Evolutionary conservation across 441 rosid species (phyloP).

Genomic region (Pelargonium citronellum): DNA sequence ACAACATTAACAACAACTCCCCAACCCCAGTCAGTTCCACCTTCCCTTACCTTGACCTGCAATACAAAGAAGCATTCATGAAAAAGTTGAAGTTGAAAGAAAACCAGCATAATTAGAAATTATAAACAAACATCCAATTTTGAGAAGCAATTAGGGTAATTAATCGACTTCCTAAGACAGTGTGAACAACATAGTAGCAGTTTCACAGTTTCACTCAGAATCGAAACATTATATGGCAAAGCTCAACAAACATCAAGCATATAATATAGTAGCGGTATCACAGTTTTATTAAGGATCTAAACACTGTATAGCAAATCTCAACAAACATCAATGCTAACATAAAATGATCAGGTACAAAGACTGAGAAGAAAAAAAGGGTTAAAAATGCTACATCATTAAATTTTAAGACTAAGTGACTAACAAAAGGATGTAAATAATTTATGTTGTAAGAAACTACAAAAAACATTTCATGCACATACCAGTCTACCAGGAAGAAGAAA

Average conservation of each 20-base stretch:
- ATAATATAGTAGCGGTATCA: neutral
- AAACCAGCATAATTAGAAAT: neutral
- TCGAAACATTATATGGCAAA: neutral
- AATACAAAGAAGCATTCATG: conserved; percentile 22
- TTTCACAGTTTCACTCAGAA: neutral
- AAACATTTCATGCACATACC: neutral
- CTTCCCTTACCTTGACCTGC: conserved; percentile 92
- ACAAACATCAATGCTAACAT: neutral
- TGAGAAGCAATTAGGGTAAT: neutral
- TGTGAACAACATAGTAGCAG: neutral
- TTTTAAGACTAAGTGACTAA: neutral
- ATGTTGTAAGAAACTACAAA: neutral
- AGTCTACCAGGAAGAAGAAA: conserved; percentile 11
- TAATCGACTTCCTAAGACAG: neutral
- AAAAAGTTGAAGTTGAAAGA: neutral
- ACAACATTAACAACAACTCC: conserved; percentile 95
- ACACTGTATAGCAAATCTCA: neutral
- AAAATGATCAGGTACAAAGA: no score
- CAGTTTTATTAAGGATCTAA: neutral
- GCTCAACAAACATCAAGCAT: neutral
- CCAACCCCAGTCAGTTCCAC: conserved; percentile 99
- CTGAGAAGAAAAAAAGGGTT: no score
- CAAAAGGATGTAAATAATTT: neutral
- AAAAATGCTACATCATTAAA: neutral
- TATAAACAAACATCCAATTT: neutral